Percentiles rank a stretch among this genome's conserved stretches.
These are phyloP conservation scores for Carex arenaria DNA, from an alignment of 202 grass and related monocot genomes.

Conservation along the genomic window DNA sequence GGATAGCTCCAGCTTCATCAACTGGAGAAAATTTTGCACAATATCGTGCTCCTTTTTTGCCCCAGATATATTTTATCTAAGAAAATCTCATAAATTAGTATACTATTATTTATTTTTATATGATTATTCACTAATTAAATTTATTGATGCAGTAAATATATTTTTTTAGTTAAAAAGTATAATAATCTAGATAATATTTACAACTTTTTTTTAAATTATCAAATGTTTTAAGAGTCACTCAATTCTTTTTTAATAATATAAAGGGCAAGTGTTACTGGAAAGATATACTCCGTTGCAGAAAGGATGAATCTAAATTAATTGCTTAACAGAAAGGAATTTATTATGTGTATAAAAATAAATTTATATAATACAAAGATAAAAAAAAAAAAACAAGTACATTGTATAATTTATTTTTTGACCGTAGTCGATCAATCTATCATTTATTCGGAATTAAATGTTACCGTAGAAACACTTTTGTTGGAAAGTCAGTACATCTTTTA, in stretches of 20 bases:
- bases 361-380: background rate
- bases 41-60: background rate
- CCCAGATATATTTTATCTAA: background rate
- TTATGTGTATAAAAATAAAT: background rate
- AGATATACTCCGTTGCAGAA: background rate
- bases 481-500: background rate
- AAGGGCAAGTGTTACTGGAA: background rate
- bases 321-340: background rate
- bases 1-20: background rate
- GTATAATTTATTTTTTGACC: background rate
- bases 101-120: too few species aligned
- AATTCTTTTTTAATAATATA: background rate
- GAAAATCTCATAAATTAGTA: too few species aligned
- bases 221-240: background rate
- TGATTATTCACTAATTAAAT: background rate
- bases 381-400: background rate
- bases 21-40: background rate
- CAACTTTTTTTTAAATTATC: background rate
- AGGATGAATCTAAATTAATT: background rate
- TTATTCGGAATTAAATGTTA: background rate
- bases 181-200: background rate
- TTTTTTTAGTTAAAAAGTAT: background rate
- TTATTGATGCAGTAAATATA: background rate
- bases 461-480: background rate
- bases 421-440: background rate